phyloP scores from a whole-genome alignment of 208 protist species.

The Lotmaria passim region DNA sequence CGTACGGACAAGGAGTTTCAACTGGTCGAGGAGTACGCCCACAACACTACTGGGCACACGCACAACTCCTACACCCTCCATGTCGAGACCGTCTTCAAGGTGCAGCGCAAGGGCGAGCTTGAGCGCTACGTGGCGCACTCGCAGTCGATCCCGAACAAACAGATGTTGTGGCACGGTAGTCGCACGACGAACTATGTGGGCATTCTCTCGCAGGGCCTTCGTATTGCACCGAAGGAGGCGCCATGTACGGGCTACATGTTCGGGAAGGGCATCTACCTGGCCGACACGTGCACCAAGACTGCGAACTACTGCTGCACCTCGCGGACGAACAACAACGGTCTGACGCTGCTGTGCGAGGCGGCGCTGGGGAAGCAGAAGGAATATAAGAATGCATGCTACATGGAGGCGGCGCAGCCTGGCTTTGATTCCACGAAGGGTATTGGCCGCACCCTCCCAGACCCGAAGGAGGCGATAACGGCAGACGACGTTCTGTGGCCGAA shows the following conservation, averaged over 20 bases:
- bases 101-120: constrained; percentile 69
- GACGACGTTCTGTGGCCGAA: constrained; percentile 67
- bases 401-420: constrained; percentile 62
- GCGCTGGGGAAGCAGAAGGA: constrained; percentile 84
- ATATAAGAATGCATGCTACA: constrained; percentile 59
- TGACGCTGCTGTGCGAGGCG: constrained; percentile 90
- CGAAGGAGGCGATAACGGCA: constrained; percentile 22
- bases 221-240: constrained; percentile 94
- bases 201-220: constrained; percentile 90
- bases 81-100: constrained; percentile 70
- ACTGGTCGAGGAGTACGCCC: constrained; percentile 66
- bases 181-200: constrained; percentile 91
- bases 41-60: constrained; percentile 76
- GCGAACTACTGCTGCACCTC: constrained; percentile 84
- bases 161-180: constrained; percentile 93
- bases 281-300: constrained; percentile 85
- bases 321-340: constrained; percentile 50
- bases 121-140: constrained; percentile 40
- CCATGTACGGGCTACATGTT: constrained; percentile 94
- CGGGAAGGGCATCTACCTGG: constrained; percentile 91
- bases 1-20: constrained; percentile 38
- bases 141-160: constrained; percentile 48
- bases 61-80: constrained; percentile 61
- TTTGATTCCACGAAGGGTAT: constrained; percentile 71
- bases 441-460: constrained; percentile 50